Conservation (phyloP, 495 filamentous ascomycete genomes). For the Corynascus novoguineensis region DNA sequence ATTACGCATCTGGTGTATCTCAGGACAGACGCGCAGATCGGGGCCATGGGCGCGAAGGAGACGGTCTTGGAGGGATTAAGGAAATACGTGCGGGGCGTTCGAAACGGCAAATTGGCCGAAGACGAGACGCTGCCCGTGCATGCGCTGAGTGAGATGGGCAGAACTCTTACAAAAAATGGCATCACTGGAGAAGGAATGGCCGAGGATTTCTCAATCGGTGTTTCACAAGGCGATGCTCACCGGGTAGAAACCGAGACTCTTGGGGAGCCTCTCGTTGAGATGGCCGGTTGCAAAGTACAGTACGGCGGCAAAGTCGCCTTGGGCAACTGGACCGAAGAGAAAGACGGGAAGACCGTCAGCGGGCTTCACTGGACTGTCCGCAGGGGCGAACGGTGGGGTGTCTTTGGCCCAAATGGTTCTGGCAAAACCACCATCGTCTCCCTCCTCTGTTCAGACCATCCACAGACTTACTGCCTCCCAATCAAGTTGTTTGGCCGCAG, state of each 20-base stretch:
- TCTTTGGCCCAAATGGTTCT: constrained; percentile 86
- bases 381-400: constrained; percentile 78
- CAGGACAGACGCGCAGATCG: constrained; percentile 53
- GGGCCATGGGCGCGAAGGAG: constrained; percentile 51
- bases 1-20: constrained; percentile 74
- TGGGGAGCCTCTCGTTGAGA: constrained; percentile 70
- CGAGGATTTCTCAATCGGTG: constrained; percentile 14
- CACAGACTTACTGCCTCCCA: constrained; percentile 84
- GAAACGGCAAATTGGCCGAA: constrained; percentile 29
- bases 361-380: constrained; percentile 81
- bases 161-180: constrained; percentile 41
- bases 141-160: constrained; percentile 47
- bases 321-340: constrained; percentile 66
- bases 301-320: constrained; percentile 75
- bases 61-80: constrained; percentile 46
- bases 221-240: not conserved
- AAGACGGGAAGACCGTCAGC: constrained; percentile 39
- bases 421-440: constrained; percentile 92
- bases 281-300: constrained; percentile 71
- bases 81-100: constrained; percentile 37
- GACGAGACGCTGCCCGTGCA: constrained; percentile 39
- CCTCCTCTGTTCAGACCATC: constrained; percentile 90
- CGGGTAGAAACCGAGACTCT: not conserved
- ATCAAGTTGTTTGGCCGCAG: constrained; percentile 79
- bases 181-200: constrained; percentile 34